These are phyloP conservation scores for Hymenoscyphus linearis DNA, from an alignment of 2,329 filamentous ascomycete species.

Conservation along the genomic window DNA sequence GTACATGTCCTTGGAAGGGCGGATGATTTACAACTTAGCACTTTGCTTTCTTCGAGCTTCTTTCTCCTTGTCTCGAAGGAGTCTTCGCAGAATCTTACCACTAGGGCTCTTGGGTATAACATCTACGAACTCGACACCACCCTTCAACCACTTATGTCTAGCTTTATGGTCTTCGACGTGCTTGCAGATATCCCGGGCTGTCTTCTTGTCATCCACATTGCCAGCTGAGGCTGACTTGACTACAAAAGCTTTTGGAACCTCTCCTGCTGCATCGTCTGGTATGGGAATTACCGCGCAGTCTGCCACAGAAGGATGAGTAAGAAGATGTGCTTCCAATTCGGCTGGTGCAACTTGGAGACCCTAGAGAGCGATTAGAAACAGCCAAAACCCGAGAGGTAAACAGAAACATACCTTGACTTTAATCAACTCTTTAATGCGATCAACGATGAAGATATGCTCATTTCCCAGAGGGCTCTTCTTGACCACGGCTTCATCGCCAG, in stretches of 20 bases:
- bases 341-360: slow-evolving; percentile 79
- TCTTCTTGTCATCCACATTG: slow-evolving; percentile 48
- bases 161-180: slow-evolving; percentile 64
- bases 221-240: slow-evolving; percentile 25
- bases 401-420: slow-evolving; percentile 57
- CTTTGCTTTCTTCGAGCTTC: slow-evolving; percentile 59
- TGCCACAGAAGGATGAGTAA: slow-evolving; percentile 68
- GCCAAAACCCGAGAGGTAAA: background rate
- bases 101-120: slow-evolving; percentile 68
- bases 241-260: slow-evolving; percentile 34
- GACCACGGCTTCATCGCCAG: slow-evolving; percentile 65
- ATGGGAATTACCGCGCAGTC: slow-evolving; percentile 76
- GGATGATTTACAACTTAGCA: slow-evolving; percentile 55
- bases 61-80: slow-evolving; percentile 70
- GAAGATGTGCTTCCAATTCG: slow-evolving; percentile 74
- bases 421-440: slow-evolving; percentile 74
- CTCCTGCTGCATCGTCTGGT: slow-evolving; percentile 55
- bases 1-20: background rate
- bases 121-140: slow-evolving; percentile 58
- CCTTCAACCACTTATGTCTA: slow-evolving; percentile 62
- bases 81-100: slow-evolving; percentile 66
- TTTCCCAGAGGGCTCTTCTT: slow-evolving; percentile 43
- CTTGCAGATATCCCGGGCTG: slow-evolving; percentile 46
- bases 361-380: slow-evolving; percentile 37
- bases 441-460: slow-evolving; percentile 81